Evolutionary conservation across 2,329 filamentous ascomycete species (phyloP), one percentile per base, ranked within the genome.

Genomic region (Cordyceps sp.): DNA sequence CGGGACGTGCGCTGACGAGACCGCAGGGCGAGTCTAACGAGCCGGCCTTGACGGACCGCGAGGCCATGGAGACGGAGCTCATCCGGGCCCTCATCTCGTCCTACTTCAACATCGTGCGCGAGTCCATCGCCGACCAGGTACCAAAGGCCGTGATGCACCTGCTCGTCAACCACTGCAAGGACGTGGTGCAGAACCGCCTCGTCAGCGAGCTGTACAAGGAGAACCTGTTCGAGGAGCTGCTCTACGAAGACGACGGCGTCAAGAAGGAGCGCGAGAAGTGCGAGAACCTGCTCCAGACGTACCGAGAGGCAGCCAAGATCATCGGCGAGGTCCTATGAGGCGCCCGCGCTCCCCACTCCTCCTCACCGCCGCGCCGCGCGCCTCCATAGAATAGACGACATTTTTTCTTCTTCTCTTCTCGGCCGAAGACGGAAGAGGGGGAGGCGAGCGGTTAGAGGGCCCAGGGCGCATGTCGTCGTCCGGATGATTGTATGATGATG

Each of bases 91-190:
- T 98, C 35, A 98, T 98, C 53, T 93, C 83, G 21, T 94, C 86
- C 2, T 98, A 98, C 64, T 98, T 98, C 66, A 93, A 93, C 55
- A 98, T 98, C 48, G 90, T 98, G 29, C 82, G 90, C 39, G 90
- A 98, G 58, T 88, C 84, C n/a, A 93, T 94, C 46, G 88, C 88
- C 28, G 90, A 98, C 52, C 88, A 96, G 59, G 90, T 98, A 10
- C 90, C 90, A 42, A 98, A 98, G 61, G 90, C 90, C 5, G 80
- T 98, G 44, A 98, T 98, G 90, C 90, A 98, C 54, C 72, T 98
- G 29, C 71, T 98, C 22, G 90, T 98, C 50, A 98, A 98, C 58
- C 83, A 94, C 62, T 93, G 83, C 60, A 94, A 96, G 56, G 90
- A 98, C 43, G 88, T 88, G 10, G 86, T 98, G 21, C 90, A 98